phyloP scores from a whole-genome alignment of 1,139 yeast species.

The Debaryomyces sp. region DNA sequence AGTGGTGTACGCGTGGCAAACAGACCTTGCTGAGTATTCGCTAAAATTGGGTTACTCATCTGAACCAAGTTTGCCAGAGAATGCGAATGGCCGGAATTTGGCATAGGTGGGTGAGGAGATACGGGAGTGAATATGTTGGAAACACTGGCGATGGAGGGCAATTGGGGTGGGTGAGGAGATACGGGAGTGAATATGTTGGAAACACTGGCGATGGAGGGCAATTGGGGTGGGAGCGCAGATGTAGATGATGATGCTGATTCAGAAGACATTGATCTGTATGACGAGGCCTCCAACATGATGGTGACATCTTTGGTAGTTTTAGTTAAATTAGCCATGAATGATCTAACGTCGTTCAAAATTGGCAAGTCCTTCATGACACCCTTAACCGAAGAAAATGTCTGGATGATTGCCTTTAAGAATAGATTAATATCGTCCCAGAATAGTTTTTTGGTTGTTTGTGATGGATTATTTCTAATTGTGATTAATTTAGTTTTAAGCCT shows the following conservation, averaged over 20 bases:
- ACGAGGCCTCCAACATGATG: slow-evolving; percentile 64
- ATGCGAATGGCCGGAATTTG: slow-evolving; percentile 19
- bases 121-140: slow-evolving; percentile 40
- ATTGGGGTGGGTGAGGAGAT: slow-evolving; percentile 32
- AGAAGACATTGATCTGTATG: slow-evolving; percentile 40
- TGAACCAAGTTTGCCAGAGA: slow-evolving; percentile 24
- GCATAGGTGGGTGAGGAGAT: slow-evolving; percentile 31
- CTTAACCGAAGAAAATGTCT: slow-evolving; percentile 81
- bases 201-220: slow-evolving; percentile 35
- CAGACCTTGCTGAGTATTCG: slow-evolving; percentile 12
- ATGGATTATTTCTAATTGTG: slow-evolving; percentile 51
- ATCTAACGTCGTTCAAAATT: slow-evolving; percentile 74
- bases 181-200: slow-evolving; percentile 40
- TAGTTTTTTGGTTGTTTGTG: slow-evolving; percentile 59
- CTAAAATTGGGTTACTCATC: slow-evolving; percentile 12
- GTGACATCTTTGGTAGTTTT: slow-evolving; percentile 91
- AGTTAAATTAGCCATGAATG: slow-evolving; percentile 78
- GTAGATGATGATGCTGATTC: slow-evolving; percentile 18
- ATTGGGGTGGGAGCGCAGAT: slow-evolving; percentile 23
- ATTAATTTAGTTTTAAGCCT: slow-evolving; percentile 61
- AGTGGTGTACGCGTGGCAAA: slow-evolving; percentile 37
- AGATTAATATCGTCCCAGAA: slow-evolving; percentile 89
- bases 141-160: slow-evolving; percentile 35
- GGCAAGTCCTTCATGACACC: slow-evolving; percentile 82
- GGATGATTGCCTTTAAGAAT: slow-evolving; percentile 80